Evolutionary conservation across 345 rosid genomes (phyloP), one percentile per base, ranked within the genome.

Genomic region (Rhizophora mangle): DNA sequence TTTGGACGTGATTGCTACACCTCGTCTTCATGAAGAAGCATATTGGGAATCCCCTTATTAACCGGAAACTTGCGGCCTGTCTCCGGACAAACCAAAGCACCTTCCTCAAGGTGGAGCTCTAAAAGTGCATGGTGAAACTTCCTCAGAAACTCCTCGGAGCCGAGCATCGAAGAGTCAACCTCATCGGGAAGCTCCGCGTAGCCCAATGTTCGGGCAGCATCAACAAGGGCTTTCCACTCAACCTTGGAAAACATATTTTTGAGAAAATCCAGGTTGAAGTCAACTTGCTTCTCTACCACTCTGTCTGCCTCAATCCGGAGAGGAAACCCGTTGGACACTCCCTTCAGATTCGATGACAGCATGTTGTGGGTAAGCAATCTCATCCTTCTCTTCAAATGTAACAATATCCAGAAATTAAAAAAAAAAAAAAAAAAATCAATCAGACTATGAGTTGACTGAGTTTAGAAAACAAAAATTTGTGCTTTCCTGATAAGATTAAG

Each of bases 1-100:
- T 39, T 10, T 9, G 46, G 46, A 11, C 15, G 46, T 39, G 46
- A 7, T 11, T 9, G 47, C 49, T 43, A 43, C 19, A 43, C 98
- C 87, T 95, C 96, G 63, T 95, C 98, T 69, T 91, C 96, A n/a
- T 85, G 98, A 16, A 95, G 98, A 77, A 92, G 91, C 98, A 95
- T 90, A 74, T 90, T 92, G 9, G 98, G 99, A 54, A 95, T 90
- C 8, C 97, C 98, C 65, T 88, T 92, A 37, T 49, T 88, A 4
- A 87, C 92, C 0, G 93, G 91, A 53, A 89, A 89, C 74, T 79
- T 87, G 21, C 95, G 69, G 5, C 87, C 97, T 4, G 97, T 88
- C 82, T 90, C 87, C 1, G 97, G 98, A 63, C 98, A 95, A 72
- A 92, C 84, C 63, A 95, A 86, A 18, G 94, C 85, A n/a, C 99